Evolutionary conservation across 768 basidiomycete species (phyloP), one percentile per base, ranked within the genome.

Genomic region (Trametes cubensis): DNA sequence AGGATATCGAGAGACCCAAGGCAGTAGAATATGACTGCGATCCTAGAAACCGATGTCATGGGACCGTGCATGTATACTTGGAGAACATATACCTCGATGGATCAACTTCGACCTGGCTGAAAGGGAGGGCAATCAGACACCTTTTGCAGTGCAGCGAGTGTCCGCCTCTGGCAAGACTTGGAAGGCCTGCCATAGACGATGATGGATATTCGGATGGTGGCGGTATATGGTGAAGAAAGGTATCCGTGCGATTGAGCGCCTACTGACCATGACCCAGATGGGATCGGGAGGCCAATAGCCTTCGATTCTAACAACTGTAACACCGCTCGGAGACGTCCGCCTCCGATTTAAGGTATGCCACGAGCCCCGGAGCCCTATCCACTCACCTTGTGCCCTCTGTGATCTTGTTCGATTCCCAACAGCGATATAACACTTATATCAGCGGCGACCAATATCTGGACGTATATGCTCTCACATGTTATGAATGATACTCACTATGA

Each of bases 1-100:
- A 94, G 80, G 30, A 98, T 75, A 69, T 98, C 95, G 39, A 99
- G 77, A 0, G 85, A 81, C 0, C 94, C 89, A 20, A 98, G 77
- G 67, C 90, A 94, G 72, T 98, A 99, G 78, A 94, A 98, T 18
- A 81, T 87, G 51, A 97, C 71, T 4, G 92, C 92, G 70, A 96
- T 78, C 69, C 95, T 97, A 34, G 18, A 11, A n/a, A 55, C 10
- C 8, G 18, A 23, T 34, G 20, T 61, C 30, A 51, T 13, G 30
- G 49, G 0, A 21, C 3, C 23, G 42, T 26, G 1, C 26, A 38
- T 28, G 30, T 39, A 45, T 18, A 41, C 21, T 28, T 44, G n/a
- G 23, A 26, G 21, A 25, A 30, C 21, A 61, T 67, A 23, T 57
- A 90, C 93, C 90, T 83, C 52, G 88, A 89, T 28, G 85, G 78